phyloP scores from a whole-genome alignment of 2,329 filamentous ascomycete species.

The Taxawa tesnikishii region DNA sequence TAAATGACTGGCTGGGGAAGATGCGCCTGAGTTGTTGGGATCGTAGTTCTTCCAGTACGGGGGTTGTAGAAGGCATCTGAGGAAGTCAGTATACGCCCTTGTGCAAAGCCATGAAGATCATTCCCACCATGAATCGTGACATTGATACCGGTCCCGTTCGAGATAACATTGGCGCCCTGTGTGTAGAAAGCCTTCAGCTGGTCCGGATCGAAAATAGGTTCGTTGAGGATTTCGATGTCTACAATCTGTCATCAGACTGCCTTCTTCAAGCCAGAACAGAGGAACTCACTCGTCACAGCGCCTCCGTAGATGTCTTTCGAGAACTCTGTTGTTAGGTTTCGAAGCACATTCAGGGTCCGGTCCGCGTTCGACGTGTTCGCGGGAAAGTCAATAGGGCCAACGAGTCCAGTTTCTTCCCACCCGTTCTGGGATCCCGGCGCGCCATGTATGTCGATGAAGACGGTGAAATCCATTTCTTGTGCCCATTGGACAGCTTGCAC shows the following conservation, averaged over 20 bases:
- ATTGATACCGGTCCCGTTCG: conserved; percentile 10
- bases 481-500: conserved; percentile 14
- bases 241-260: not conserved
- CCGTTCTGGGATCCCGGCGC: conserved; percentile 14
- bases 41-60: conserved; percentile 13
- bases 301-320: conserved; percentile 10
- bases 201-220: conserved; percentile 9
- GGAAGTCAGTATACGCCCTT: conserved; percentile 2
- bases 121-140: conserved; percentile 11
- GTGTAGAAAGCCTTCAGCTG: conserved; percentile 9
- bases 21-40: conserved; percentile 6
- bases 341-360: conserved; percentile 12
- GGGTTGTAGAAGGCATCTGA: conserved; percentile 14
- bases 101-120: not conserved
- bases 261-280: not conserved
- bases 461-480: conserved; percentile 11
- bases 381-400: conserved; percentile 10
- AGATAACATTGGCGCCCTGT: conserved; percentile 8
- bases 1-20: conserved; percentile 4
- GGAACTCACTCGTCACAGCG: conserved; percentile 10
- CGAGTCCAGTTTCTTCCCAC: conserved; percentile 11
- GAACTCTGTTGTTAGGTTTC: conserved; percentile 15
- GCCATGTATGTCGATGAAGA: conserved; percentile 14
- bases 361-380: conserved; percentile 11
- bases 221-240: conserved; percentile 13